Evolutionary conservation across 441 rosid species (phyloP).

Genomic region (Capsella rubella): DNA sequence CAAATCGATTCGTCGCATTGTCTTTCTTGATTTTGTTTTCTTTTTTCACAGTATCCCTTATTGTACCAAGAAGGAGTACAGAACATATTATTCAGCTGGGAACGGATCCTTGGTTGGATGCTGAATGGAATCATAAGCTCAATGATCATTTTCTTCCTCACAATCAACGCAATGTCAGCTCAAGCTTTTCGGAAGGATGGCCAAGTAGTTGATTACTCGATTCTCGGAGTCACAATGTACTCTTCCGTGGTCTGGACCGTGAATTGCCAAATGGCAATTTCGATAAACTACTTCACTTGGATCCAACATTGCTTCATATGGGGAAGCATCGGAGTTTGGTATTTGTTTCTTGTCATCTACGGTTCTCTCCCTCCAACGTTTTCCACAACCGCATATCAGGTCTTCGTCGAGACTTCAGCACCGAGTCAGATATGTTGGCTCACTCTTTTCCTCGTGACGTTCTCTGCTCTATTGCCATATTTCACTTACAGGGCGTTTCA

Average conservation of each 20-base stretch:
- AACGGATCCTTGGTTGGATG: slow-evolving; percentile 86
- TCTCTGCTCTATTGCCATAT: slow-evolving; percentile 76
- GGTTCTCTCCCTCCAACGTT: slow-evolving; percentile 65
- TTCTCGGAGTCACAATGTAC: slow-evolving; percentile 86
- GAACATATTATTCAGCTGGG: slow-evolving; percentile 83
- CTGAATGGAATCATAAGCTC: slow-evolving; percentile 77
- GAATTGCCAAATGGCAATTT: slow-evolving; percentile 88
- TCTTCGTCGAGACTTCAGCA: slow-evolving; percentile 73
- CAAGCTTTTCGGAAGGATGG: slow-evolving; percentile 77
- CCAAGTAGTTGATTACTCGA: slow-evolving; percentile 64
- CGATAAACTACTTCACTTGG: slow-evolving; percentile 94
- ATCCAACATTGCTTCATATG: slow-evolving; percentile 91
- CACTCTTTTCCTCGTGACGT: slow-evolving; percentile 59
- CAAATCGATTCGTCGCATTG: not conserved
- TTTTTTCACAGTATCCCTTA: slow-evolving; percentile 60
- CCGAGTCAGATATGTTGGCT: slow-evolving; percentile 75
- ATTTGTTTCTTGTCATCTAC: slow-evolving; percentile 67
- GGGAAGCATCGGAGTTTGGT: slow-evolving; percentile 91
- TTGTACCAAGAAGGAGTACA: slow-evolving; percentile 81
- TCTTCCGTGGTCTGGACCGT: slow-evolving; percentile 82
- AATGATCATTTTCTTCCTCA: slow-evolving; percentile 75
- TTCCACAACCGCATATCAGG: slow-evolving; percentile 79
- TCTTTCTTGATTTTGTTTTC: not conserved
- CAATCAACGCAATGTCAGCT: slow-evolving; percentile 53
- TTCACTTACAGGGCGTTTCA: slow-evolving; percentile 79